These are phyloP conservation scores for Metrosideros polymorpha DNA, from an alignment of 441 rosid genomes.

Conservation along the genomic window DNA sequence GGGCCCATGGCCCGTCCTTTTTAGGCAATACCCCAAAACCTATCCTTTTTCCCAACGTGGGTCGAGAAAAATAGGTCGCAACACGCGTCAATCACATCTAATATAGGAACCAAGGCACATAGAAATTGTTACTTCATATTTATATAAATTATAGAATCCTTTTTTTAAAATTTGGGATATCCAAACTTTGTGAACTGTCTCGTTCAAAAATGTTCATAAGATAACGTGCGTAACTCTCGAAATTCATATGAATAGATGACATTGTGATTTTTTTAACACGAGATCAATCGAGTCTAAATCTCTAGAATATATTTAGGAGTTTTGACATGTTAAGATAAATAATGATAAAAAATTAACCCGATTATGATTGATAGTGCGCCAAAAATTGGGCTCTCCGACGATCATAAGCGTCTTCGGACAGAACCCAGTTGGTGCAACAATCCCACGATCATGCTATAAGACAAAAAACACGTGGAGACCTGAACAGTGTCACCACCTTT, in stretches of 20 bases:
- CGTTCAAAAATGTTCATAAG: not conserved
- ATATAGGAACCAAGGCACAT: not conserved
- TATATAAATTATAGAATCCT: not conserved
- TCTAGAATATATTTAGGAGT: not conserved
- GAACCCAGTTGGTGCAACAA: not conserved
- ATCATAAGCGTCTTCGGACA: not conserved
- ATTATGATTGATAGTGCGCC: not conserved
- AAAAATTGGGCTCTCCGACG: not conserved
- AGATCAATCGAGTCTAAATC: not conserved
- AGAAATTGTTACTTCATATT: not conserved
- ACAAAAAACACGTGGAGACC: not conserved
- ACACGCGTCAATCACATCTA: not conserved
- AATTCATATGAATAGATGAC: accelerated
- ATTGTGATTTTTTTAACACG: not conserved
- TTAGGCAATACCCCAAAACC: too few relatives aligned
- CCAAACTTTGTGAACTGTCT: not conserved
- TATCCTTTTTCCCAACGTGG: too few relatives aligned
- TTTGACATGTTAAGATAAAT: not conserved
- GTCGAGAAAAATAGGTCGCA: too few relatives aligned
- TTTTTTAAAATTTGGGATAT: not conserved
- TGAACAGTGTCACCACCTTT: not conserved
- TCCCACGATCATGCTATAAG: not conserved
- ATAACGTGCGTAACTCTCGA: not conserved
- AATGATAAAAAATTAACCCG: not conserved
- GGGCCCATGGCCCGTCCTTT: too few relatives aligned